These are phyloP conservation scores for Suillus luteus DNA, from an alignment of 768 basidiomycete genomes.

Conservation along the genomic window DNA sequence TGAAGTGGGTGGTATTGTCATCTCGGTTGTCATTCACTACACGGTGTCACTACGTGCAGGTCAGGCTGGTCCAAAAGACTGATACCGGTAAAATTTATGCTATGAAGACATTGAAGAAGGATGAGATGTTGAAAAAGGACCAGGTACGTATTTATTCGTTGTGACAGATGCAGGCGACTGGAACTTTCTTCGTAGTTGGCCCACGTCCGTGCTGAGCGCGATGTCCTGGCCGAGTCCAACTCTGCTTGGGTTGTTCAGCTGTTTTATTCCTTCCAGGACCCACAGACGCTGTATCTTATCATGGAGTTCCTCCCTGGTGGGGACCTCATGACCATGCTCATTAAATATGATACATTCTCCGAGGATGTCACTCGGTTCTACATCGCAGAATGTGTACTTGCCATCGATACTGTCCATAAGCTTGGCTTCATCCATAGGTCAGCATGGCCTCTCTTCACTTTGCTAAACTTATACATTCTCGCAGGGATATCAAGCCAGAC, in stretches of 20 bases:
- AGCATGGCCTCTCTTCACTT: constrained; percentile 22
- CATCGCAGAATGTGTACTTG: constrained; percentile 97
- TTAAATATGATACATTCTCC: constrained; percentile 98
- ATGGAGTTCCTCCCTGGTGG: constrained; percentile 99
- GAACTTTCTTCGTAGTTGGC: constrained; percentile 63
- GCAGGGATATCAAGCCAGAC: constrained; percentile 97
- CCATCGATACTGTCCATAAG: constrained; percentile 96
- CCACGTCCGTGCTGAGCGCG: constrained; percentile 96
- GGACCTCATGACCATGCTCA: constrained; percentile 99
- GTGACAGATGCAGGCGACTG: constrained; percentile 9
- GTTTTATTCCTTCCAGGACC: constrained; percentile 98
- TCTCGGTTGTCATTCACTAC: neutral
- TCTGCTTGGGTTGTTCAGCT: constrained; percentile 97
- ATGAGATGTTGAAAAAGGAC: constrained; percentile 99
- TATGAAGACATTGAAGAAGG: constrained; percentile 97
- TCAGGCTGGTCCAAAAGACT: constrained; percentile 92
- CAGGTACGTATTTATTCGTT: constrained; percentile 57
- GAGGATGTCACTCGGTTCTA: constrained; percentile 99
- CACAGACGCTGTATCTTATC: constrained; percentile 89
- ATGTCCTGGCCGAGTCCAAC: constrained; percentile 94
- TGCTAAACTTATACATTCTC: constrained; percentile 1
- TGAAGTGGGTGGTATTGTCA: constrained; percentile 58
- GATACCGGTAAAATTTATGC: constrained; percentile 99
- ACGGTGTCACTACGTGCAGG: constrained; percentile 37
- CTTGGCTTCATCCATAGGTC: constrained; percentile 98